Evolutionary conservation across 148 eudicot species (phyloP).

Genomic region (Chenopodium berlandieri): DNA sequence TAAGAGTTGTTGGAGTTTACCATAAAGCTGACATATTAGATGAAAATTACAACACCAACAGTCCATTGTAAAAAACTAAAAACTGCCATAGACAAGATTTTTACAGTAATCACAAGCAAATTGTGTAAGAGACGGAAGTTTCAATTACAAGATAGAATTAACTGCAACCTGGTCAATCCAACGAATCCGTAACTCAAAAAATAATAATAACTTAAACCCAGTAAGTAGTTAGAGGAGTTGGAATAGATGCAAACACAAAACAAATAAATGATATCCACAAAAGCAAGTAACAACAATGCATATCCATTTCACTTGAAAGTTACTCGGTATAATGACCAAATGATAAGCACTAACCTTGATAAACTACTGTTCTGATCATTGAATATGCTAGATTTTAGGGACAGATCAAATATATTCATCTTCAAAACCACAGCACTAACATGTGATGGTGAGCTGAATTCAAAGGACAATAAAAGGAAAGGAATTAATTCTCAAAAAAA

Average conservation of each 20-base stretch:
- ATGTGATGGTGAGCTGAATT: constrained; percentile 75
- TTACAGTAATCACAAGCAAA: not conserved
- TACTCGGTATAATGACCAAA: constrained; percentile 1
- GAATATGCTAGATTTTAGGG: constrained; percentile 51
- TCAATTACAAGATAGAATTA: not conserved
- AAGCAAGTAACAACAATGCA: not conserved
- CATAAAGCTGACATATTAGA: not conserved
- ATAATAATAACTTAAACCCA: not conserved
- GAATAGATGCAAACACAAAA: not conserved
- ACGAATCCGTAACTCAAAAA: too few species aligned
- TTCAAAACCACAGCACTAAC: constrained; percentile 53
- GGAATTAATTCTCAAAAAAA: constrained; percentile 14
- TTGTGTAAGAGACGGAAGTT: not conserved
- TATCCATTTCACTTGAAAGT: not conserved
- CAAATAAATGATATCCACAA: not conserved
- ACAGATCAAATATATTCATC: constrained; percentile 76
- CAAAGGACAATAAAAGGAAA: constrained; percentile 10
- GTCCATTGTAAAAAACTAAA: not conserved
- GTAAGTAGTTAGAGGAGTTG: not conserved
- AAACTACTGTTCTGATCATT: constrained; percentile 38
- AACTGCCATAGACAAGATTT: too few species aligned
- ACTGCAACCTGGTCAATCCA: not conserved
- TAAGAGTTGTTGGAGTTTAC: not conserved
- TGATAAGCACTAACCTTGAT: constrained; percentile 54
- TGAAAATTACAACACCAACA: not conserved